Percentiles rank a stretch among this genome's conserved stretches.
These are phyloP conservation scores for Neonectria faginata DNA, from an alignment of 2,329 filamentous ascomycete species.

Conservation along the genomic window DNA sequence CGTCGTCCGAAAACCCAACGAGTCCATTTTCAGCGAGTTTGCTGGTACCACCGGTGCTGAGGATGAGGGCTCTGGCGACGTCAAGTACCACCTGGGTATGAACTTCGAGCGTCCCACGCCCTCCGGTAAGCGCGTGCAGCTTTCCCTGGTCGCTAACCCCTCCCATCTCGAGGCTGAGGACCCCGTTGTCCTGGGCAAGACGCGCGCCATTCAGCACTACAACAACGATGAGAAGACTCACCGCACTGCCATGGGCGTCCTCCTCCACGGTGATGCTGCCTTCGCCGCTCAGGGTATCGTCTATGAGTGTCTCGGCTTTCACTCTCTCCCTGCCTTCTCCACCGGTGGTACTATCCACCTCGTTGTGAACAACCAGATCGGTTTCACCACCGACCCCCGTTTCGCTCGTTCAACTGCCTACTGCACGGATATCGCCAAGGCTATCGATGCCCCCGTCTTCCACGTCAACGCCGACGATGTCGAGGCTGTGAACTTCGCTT, in stretches of 20 bases:
- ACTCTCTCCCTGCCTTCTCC: conserved; percentile 94
- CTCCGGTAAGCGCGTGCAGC: conserved; percentile 98
- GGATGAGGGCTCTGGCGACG: conserved; percentile 97
- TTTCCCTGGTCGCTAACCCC: conserved; percentile 97
- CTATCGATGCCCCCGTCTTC: conserved; percentile 98
- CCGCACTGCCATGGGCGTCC: conserved; percentile 90
- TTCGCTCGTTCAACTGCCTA: conserved; percentile 98
- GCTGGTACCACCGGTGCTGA: conserved; percentile 86
- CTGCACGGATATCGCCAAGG: conserved; percentile 99
- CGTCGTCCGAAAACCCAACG: conserved; percentile 98
- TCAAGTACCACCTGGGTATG: conserved; percentile 99
- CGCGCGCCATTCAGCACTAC: conserved; percentile 97
- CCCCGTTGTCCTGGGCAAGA: conserved; percentile 96
- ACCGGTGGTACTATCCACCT: conserved; percentile 97
- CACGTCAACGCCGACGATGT: conserved; percentile 99
- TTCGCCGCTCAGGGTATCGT: conserved; percentile 97
- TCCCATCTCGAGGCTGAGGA: conserved; percentile 99
- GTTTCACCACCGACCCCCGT: conserved; percentile 98
- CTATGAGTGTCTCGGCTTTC: conserved; percentile 98
- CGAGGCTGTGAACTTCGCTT: conserved; percentile 98
- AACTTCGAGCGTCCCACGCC: conserved; percentile 99
- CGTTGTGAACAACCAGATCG: conserved; percentile 99
- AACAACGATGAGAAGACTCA: conserved; percentile 95
- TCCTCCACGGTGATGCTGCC: conserved; percentile 96
- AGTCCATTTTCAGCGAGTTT: conserved; percentile 99